Base-by-base conservation (phyloP, 805 yeast genomes). In the Torulaspora microellipsoides region DNA sequence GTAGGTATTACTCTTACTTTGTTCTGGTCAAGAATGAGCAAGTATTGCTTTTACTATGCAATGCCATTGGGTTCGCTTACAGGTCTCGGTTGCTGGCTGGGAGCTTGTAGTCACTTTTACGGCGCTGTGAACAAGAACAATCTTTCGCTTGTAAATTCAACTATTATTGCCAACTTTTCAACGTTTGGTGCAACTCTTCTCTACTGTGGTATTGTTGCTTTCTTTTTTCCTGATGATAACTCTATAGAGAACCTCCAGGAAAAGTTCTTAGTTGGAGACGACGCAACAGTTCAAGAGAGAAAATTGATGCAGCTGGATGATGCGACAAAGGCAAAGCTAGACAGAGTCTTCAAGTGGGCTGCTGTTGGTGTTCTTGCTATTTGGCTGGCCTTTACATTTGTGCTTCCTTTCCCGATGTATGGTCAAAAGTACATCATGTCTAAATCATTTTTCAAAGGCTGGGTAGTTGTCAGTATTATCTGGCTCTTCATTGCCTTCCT, bases 391-490 rank as follows among this genome's bases (percentile, higher is more conserved):
- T 67, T 88, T 36, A 66, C 88, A 29, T 73, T 89, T 23, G 58
- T 88, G 27, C 86, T 93, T 90, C 96, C 96, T 56, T 84, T 87
- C 87, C 95, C 96, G 51, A 82, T 88, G 93, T 87, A 82, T 62
- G 96, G 95, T 28, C 59, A 83, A 7, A 73, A 76, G 3, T 88
- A 88, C 59, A 71, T 88, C 33, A 88, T 88, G 67, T 78, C 86
- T 40, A 80, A 77, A 63, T 65, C 64, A 44, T 85, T 86, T 67
- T 88, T 88, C 65, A 84, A 90, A 8, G 96, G 95, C 39, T 88
- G 95, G 95, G 76, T 89, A 36, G 78, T 74, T 33, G 95, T 88
- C 30, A 80, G 83, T 46, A 77, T 88, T 43, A 78, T 87, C 46
- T 88, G 95, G 95, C 68, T 85, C 27, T 86, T 85, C 67, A 70